Evolutionary conservation across 192 early-diverging fungal genomes (phyloP).

Genomic region (Chytriomyces confervae): DNA sequence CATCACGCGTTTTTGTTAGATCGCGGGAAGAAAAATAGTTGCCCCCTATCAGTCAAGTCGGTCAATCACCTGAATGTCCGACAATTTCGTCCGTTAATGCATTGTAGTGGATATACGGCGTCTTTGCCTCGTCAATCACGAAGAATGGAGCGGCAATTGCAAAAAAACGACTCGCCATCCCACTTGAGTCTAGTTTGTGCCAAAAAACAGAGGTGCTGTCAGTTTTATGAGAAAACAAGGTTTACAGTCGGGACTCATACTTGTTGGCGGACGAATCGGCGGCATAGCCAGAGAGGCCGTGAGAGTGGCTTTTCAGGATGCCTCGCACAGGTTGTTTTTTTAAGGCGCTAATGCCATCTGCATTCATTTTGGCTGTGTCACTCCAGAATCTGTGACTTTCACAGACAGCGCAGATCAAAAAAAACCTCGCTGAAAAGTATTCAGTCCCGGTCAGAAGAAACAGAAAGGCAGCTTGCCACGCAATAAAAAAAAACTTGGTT

Average conservation of each 20-base stretch:
- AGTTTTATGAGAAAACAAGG: neutral
- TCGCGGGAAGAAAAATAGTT: neutral
- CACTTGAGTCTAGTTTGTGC: neutral
- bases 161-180: neutral
- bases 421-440: too few relatives aligned
- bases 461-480: too few relatives aligned
- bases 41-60: neutral
- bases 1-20: neutral
- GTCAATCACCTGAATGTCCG: slow-evolving; percentile 47
- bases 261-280: neutral
- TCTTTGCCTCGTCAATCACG: slow-evolving; percentile 95
- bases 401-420: too few relatives aligned
- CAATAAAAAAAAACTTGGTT: too few relatives aligned
- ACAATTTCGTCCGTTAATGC: slow-evolving; percentile 75
- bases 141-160: neutral
- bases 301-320: neutral
- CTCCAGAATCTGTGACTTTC: too few relatives aligned
- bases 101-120: slow-evolving; percentile 93
- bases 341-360: too few relatives aligned
- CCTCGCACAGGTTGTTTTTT: neutral
- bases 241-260: neutral
- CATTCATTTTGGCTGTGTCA: too few relatives aligned
- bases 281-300: neutral
- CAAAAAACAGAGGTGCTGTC: neutral
- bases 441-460: too few relatives aligned